Conservation (phyloP, 768 basidiomycete genomes). For the Collybiopsis confluens region DNA sequence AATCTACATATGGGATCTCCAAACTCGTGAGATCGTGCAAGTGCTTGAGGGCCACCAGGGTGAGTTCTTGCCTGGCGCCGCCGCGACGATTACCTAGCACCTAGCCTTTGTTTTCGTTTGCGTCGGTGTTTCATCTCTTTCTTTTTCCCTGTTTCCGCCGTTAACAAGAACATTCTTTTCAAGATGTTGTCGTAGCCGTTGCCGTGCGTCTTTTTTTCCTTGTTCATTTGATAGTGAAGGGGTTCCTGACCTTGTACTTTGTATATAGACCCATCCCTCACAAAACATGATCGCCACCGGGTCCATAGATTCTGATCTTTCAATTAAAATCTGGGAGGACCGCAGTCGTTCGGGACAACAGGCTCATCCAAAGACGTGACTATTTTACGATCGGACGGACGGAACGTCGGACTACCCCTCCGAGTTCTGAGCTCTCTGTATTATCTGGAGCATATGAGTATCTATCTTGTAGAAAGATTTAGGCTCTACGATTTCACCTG, state of each 20-base stretch:
- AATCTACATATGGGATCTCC: slow-evolving; percentile 87
- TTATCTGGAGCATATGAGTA: no score
- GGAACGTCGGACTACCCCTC: no score
- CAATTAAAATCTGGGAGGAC: slow-evolving; percentile 82
- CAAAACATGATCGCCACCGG: slow-evolving; percentile 88
- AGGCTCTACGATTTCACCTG: no score
- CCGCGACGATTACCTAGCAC: no score
- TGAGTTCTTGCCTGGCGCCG: slow-evolving; percentile 25
- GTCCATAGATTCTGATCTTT: slow-evolving; percentile 78
- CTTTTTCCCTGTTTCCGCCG: no score
- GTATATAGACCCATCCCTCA: slow-evolving; percentile 77
- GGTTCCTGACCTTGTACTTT: slow-evolving; percentile 7
- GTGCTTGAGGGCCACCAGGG: slow-evolving; percentile 73
- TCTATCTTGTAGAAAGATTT: no score
- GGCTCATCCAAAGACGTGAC: background rate
- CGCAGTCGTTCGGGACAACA: background rate
- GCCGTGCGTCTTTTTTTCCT: slow-evolving; percentile 42
- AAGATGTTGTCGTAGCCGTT: slow-evolving; percentile 77
- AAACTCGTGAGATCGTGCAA: slow-evolving; percentile 82
- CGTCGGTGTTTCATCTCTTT: background rate
- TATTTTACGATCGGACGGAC: no score
- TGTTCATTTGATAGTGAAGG: background rate
- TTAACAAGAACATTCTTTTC: slow-evolving; percentile 3
- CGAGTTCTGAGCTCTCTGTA: no score
- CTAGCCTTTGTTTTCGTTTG: no score